A percentile compares a stretch with the other conserved stretches of the same genome.
Evolutionary conservation across 192 early-diverging fungal genomes (phyloP).

Genomic region (Podila minutissima): DNA sequence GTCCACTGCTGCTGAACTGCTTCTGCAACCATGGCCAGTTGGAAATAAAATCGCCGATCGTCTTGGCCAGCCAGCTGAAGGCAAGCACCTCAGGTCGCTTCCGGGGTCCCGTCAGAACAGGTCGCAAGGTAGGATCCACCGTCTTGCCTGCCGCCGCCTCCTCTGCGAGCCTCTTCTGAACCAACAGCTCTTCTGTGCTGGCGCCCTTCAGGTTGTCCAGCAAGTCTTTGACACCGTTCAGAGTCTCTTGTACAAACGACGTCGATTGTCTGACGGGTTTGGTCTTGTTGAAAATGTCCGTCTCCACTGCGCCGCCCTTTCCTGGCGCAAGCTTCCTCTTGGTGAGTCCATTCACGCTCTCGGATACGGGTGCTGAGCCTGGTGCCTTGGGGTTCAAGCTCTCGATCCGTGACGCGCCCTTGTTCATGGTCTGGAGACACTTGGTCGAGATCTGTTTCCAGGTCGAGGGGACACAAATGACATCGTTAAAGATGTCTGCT

Average conservation of each 20-base stretch:
- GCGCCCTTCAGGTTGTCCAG: conserved; percentile 41
- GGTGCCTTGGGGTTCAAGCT: neutral
- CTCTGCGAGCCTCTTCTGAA: conserved; percentile 11
- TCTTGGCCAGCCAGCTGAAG: conserved; percentile 37
- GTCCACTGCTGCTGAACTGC: conserved; percentile 13
- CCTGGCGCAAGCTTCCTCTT: conserved; percentile 29
- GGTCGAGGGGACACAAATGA: conserved; percentile 16
- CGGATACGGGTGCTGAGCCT: neutral
- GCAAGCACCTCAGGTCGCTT: conserved; percentile 36
- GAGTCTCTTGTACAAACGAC: neutral
- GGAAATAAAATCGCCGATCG: conserved; percentile 16
- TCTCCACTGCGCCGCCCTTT: conserved; percentile 35
- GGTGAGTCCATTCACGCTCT: conserved; percentile 7
- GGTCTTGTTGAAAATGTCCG: conserved; percentile 19
- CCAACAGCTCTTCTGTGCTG: conserved; percentile 43
- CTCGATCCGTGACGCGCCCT: conserved; percentile 21
- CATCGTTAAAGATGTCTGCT: conserved; percentile 30
- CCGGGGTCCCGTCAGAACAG: conserved; percentile 14
- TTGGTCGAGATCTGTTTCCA: conserved; percentile 34
- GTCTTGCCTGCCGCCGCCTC: conserved; percentile 15
- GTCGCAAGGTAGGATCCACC: conserved; percentile 14
- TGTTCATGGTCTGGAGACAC: conserved; percentile 22
- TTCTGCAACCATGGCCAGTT: conserved; percentile 35
- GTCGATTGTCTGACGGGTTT: conserved; percentile 21
- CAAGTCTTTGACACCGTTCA: neutral